These are phyloP conservation scores for Ramalina intermedia DNA, from an alignment of 495 filamentous ascomycete genomes.

Conservation along the genomic window DNA sequence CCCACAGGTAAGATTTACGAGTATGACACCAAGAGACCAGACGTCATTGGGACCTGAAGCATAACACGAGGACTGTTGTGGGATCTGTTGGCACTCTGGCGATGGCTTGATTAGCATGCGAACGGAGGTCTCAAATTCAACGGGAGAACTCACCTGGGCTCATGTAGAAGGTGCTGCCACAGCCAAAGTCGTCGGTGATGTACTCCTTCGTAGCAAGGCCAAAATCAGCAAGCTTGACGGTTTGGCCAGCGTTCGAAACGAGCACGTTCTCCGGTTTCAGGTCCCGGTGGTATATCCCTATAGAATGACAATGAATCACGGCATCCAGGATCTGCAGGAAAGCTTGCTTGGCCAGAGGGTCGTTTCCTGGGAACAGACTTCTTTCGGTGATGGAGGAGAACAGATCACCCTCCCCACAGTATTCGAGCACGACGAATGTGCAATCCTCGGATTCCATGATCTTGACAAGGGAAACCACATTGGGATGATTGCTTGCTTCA, in stretches of 20 bases:
- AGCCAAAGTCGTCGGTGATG: slow-evolving; percentile 86
- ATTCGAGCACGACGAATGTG: slow-evolving; percentile 94
- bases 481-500: slow-evolving; percentile 71
- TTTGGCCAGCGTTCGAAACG: slow-evolving; percentile 72
- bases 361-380: slow-evolving; percentile 84
- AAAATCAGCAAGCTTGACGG: slow-evolving; percentile 94
- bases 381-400: slow-evolving; percentile 95
- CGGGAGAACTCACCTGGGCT: slow-evolving; percentile 62
- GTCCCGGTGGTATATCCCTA: slow-evolving; percentile 94
- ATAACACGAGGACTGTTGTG: slow-evolving; percentile 67
- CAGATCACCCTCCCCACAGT: slow-evolving; percentile 91
- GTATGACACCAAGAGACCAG: slow-evolving; percentile 93
- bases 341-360: slow-evolving; percentile 67
- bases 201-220: slow-evolving; percentile 78
- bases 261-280: slow-evolving; percentile 97
- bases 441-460: slow-evolving; percentile 89
- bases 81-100: slow-evolving; percentile 84
- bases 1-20: slow-evolving; percentile 95
- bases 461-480: slow-evolving; percentile 86
- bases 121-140: not conserved
- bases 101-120: slow-evolving; percentile 1
- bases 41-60: slow-evolving; percentile 90
- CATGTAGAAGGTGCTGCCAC: slow-evolving; percentile 99
- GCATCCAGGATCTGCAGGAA: slow-evolving; percentile 97
- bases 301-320: slow-evolving; percentile 83